phyloP scores from a whole-genome alignment of 371 early-diverging fungal species.

The Mucor velutinosus region DNA sequence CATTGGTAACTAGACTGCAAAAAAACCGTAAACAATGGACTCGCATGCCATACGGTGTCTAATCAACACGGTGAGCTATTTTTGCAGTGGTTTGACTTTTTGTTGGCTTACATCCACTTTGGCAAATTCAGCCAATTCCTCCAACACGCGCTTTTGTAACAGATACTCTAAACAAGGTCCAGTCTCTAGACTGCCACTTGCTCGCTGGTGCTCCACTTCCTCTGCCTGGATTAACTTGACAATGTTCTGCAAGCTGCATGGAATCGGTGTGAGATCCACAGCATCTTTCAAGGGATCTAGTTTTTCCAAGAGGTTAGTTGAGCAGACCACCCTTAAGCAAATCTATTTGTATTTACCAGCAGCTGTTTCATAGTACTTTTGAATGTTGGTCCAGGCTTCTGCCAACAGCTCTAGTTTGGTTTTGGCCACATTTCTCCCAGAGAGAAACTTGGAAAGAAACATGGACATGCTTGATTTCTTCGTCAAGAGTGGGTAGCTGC shows the following conservation, averaged over 20 bases:
- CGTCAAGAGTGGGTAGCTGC: not conserved
- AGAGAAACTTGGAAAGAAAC: constrained; percentile 54
- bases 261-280: constrained; percentile 53
- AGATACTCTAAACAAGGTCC: constrained; percentile 56
- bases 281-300: constrained; percentile 56
- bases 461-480: constrained; percentile 30
- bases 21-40: constrained; percentile 53
- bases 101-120: constrained; percentile 46
- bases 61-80: not conserved
- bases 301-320: not conserved
- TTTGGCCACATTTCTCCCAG: constrained; percentile 49
- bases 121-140: constrained; percentile 54
- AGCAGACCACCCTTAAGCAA: not conserved
- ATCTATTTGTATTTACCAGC: constrained; percentile 26
- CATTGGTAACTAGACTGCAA: constrained; percentile 49
- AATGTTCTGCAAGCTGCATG: constrained; percentile 46
- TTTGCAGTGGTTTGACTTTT: not conserved
- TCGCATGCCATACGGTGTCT: constrained; percentile 61
- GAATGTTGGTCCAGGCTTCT: constrained; percentile 53
- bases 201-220: constrained; percentile 49
- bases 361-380: constrained; percentile 55
- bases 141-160: constrained; percentile 48
- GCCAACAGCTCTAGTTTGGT: constrained; percentile 45
- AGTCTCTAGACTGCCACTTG: constrained; percentile 48
- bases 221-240: constrained; percentile 54